Conservation (phyloP, 208 protist species). For the Leishmania arabica region DNA sequence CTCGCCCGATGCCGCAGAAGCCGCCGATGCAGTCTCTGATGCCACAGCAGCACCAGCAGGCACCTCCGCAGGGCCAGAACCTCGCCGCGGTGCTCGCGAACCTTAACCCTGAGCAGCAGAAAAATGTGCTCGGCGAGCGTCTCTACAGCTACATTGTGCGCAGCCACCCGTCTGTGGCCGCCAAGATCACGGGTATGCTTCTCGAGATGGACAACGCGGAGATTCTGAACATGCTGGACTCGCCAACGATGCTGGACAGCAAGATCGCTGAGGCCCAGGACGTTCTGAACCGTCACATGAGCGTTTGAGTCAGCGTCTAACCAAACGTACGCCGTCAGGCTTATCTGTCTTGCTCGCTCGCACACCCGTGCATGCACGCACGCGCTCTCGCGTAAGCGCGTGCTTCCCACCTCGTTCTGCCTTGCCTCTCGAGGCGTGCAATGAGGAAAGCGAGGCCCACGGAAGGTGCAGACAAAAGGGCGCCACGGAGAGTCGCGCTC, state of each 20-base stretch:
- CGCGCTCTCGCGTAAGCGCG: background rate
- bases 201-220: conserved; percentile 97
- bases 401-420: background rate
- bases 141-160: conserved; percentile 96
- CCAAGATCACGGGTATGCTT: conserved; percentile 99
- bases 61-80: conserved; percentile 60
- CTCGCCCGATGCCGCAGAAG: conserved; percentile 53
- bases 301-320: conserved; percentile 36
- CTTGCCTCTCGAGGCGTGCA: background rate
- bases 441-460: background rate
- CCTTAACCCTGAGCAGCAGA: conserved; percentile 88
- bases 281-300: conserved; percentile 94
- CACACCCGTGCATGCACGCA: background rate
- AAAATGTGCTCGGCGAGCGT: conserved; percentile 96
- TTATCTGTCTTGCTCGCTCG: background rate
- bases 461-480: background rate
- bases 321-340: background rate
- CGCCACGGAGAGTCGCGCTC: background rate
- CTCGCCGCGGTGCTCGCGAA: conserved; percentile 67
- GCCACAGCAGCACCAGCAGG: conserved; percentile 50
- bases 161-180: conserved; percentile 86
- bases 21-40: conserved; percentile 70
- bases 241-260: conserved; percentile 79
- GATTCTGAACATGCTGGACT: conserved; percentile 96
- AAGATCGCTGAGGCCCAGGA: conserved; percentile 97